Base-by-base conservation (phyloP, 2,329 filamentous ascomycete genomes). In the Aspergillus novofumigatus region DNA sequence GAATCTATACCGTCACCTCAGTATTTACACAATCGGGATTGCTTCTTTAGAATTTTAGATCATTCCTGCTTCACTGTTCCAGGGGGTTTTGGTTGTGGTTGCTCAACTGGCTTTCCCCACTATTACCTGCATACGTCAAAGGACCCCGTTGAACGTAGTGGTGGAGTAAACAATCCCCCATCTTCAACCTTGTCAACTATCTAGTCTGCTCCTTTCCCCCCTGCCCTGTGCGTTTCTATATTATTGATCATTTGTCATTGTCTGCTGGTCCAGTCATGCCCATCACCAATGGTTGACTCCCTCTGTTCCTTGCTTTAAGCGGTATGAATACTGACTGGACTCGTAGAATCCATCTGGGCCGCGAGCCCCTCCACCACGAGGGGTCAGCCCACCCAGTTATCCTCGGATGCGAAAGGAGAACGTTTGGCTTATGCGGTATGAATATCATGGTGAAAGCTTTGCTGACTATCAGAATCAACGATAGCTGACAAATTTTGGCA, bases 351-450 rank as follows among this genome's bases (percentile, higher is more conserved):
- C 73, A 93, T 96, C 68, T 88, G 95, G 75, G 94, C 92, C 49
- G 89, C 94, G 29, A 85, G 88, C 62, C 94, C 94, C 54, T 86
- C 85, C 55, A 97, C 93, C 28, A 86, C 85, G 56, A 86, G 94
- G 64, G 93, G 92, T 58, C 88, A 92, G 72, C 89, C 93, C 58
- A 97, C 93, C 11, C 91, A 91, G 70, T 86, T 99, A 51, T 95
- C 91, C 41, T 84, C 86, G 47, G 93, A 97, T 75, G 78, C 88
- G 61, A 96, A 96, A 75, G 93, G 94, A 64, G 89, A 97, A 78
- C 86, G 91, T 64, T 87, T 99, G 77, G 89, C 91, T 58, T 99
- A 99, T 75, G 91, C 93, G 59, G 92, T 95, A 81, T 75, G 87
- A 52, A 55, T 62, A 25, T 59, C 51, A 11, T 8, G 59, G 21